Conservation (phyloP, 2,329 filamentous ascomycete species). For the Emericellopsis atlantica region DNA sequence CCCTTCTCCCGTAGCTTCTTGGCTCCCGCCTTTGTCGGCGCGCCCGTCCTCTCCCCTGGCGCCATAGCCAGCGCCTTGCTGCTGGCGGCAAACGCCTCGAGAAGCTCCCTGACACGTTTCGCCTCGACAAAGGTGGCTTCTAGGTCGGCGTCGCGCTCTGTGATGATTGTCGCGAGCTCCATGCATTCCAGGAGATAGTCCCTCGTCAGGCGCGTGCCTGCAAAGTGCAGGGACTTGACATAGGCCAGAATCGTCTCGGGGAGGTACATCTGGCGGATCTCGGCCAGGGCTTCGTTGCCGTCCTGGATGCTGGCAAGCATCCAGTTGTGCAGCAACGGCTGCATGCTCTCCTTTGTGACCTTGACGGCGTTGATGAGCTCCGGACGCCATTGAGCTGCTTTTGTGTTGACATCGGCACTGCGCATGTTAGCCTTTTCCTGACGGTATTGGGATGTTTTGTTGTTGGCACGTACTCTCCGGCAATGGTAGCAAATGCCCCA, state of each 20-base stretch:
- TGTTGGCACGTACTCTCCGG: constrained; percentile 27
- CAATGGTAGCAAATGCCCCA: constrained; percentile 39
- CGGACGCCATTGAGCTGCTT: constrained; percentile 3
- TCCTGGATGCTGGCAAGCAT: constrained; percentile 41
- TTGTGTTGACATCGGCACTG: too few relatives aligned
- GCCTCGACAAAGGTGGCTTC: constrained; percentile 51
- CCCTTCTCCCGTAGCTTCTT: constrained; percentile 51
- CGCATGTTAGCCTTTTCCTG: not conserved
- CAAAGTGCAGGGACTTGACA: constrained; percentile 67
- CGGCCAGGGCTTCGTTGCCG: constrained; percentile 47
- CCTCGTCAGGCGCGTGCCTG: constrained; percentile 60
- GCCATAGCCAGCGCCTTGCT: constrained; percentile 57
- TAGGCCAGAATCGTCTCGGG: constrained; percentile 81
- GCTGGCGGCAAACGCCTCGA: constrained; percentile 63
- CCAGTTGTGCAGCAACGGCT: constrained; percentile 53
- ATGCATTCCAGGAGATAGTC: constrained; percentile 74
- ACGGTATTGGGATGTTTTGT: not conserved
- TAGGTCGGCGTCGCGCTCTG: constrained; percentile 56
- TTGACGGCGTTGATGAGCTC: constrained; percentile 42
- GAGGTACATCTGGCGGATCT: constrained; percentile 65
- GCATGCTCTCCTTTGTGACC: constrained; percentile 40
- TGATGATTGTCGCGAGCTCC: constrained; percentile 68
- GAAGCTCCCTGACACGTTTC: constrained; percentile 60
- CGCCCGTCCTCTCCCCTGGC: constrained; percentile 38
- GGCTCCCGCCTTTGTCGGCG: constrained; percentile 26